Conservation (phyloP, 805 yeast species). For the Debaryomyces prosopidis region DNA sequence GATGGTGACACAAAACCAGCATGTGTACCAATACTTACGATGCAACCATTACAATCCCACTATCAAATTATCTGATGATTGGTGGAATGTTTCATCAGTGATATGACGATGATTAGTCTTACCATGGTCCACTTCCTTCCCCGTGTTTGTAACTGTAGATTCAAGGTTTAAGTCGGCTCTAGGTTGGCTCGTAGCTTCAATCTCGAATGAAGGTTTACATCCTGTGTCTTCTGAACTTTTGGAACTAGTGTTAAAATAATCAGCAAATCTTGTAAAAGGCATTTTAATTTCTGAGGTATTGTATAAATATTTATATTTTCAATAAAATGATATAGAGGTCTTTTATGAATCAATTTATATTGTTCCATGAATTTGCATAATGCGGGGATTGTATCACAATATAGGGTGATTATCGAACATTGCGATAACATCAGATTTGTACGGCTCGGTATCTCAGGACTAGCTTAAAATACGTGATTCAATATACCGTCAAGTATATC, state of each 20-base stretch:
- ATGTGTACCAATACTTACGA: background rate
- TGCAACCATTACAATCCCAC: conserved; percentile 15
- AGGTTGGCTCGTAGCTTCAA: background rate
- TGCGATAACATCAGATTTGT: too few species aligned
- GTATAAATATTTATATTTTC: too few species aligned
- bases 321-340: too few species aligned
- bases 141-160: background rate
- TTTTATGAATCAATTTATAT: too few species aligned
- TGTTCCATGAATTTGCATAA: too few species aligned
- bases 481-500: too few species aligned
- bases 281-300: background rate
- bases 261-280: background rate
- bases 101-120: conserved; percentile 7
- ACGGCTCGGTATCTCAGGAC: too few species aligned
- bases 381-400: too few species aligned
- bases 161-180: background rate
- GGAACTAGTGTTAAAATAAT: background rate
- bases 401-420: too few species aligned
- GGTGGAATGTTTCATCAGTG: conserved; percentile 21
- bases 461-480: too few species aligned
- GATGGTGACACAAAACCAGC: background rate
- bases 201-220: background rate
- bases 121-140: background rate
- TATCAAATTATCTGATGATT: conserved; percentile 26
- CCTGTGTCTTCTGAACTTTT: background rate